Conservation (phyloP, 2,329 filamentous ascomycete genomes). For the Aspergillus japonicus region DNA sequence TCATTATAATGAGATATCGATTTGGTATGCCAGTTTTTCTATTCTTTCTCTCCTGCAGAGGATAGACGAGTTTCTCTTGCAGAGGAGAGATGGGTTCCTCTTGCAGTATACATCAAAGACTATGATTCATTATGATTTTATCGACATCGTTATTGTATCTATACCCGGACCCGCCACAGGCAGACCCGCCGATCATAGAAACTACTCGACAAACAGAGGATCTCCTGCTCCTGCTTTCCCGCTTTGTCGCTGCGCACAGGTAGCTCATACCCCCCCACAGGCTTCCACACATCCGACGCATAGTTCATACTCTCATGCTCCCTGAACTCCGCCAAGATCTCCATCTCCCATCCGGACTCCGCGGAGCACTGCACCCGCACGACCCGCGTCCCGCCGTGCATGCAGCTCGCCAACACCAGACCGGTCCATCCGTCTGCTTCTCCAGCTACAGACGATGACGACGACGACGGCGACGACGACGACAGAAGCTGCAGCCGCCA, state of each 20-base stretch:
- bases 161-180: slow-evolving; percentile 43
- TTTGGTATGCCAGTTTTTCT: not conserved
- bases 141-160: no score
- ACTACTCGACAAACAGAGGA: slow-evolving; percentile 48
- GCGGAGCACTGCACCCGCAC: slow-evolving; percentile 43
- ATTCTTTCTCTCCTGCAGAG: no score
- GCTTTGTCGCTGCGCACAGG: not conserved
- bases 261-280: slow-evolving; percentile 14
- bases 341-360: slow-evolving; percentile 56
- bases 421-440: slow-evolving; percentile 28
- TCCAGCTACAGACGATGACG: not conserved
- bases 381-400: slow-evolving; percentile 83
- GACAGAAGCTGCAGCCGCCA: slow-evolving; percentile 71
- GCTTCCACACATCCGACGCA: slow-evolving; percentile 62
- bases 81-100: not conserved
- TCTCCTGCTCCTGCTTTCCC: slow-evolving; percentile 10
- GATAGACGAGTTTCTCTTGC: no score
- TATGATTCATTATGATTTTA: no score
- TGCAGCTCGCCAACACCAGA: slow-evolving; percentile 79
- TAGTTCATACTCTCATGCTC: slow-evolving; percentile 96
- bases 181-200: slow-evolving; percentile 55
- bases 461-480: slow-evolving; percentile 10
- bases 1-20: slow-evolving; percentile 21
- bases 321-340: slow-evolving; percentile 69
- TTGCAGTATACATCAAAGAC: not conserved